Evolutionary conservation across 1,284 basidiomycete genomes (phyloP).

Genomic region (Ceratobasidium sp.): DNA sequence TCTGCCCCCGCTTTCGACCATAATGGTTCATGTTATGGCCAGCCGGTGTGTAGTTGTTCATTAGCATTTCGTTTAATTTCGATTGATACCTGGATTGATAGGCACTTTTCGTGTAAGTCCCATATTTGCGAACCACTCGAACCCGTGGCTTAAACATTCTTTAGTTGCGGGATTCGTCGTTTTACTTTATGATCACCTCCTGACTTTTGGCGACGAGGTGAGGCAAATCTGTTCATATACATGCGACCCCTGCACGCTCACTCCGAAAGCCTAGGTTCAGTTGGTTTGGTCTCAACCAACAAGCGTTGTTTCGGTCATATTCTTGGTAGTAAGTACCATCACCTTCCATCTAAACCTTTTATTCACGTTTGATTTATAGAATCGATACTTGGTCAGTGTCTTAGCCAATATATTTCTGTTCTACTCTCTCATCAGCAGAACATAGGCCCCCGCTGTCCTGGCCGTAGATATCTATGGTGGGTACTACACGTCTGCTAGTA

Average conservation of each 20-base stretch:
- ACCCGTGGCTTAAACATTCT: background rate
- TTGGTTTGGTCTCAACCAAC: conserved; percentile 23
- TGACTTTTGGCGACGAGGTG: conserved; percentile 40
- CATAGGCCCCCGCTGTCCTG: conserved; percentile 28
- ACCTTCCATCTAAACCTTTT: background rate
- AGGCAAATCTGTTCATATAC: background rate
- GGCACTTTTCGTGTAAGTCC: conserved; percentile 23
- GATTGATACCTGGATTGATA: background rate
- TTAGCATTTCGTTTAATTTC: too few relatives aligned
- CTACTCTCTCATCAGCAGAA: background rate
- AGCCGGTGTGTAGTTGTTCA: conserved; percentile 8
- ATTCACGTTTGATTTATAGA: background rate
- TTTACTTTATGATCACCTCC: conserved; percentile 35
- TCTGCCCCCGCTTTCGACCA: conserved; percentile 3
- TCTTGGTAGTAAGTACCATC: conserved; percentile 14
- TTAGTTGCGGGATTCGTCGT: conserved; percentile 45
- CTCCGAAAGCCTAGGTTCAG: conserved; percentile 16
- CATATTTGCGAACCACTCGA: background rate
- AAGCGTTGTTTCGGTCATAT: conserved; percentile 24
- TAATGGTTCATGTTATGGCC: conserved; percentile 14
- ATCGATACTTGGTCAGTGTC: conserved; percentile 24
- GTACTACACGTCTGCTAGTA: background rate
- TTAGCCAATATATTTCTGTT: background rate
- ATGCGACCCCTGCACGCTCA: background rate
- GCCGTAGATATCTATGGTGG: conserved; percentile 39